Conservation (phyloP, 2,329 filamentous ascomycete species). For the Leptoxyphium fumago region DNA sequence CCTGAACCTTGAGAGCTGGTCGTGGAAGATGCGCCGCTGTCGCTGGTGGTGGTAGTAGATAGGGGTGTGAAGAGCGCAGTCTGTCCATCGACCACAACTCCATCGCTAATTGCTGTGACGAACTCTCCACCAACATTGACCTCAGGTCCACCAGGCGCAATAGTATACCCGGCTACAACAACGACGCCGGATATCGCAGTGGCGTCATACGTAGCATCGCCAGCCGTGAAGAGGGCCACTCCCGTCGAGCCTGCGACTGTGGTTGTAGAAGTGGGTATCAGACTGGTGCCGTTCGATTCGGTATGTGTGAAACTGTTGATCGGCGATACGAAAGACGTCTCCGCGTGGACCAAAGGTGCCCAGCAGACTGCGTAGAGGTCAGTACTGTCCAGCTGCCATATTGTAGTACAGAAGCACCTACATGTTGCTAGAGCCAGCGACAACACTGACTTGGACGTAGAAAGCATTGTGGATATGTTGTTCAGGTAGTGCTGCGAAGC, state of each 20-base stretch:
- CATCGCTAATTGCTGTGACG: neutral
- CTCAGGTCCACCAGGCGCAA: neutral
- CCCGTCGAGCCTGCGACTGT: neutral
- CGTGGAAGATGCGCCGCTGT: neutral
- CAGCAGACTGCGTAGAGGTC: too few species aligned
- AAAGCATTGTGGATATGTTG: too few species aligned
- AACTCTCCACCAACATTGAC: neutral
- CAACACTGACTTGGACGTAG: too few species aligned
- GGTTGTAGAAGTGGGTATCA: neutral
- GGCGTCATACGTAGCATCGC: neutral
- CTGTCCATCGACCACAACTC: conserved; percentile 23
- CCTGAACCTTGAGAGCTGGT: neutral
- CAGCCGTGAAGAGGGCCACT: neutral
- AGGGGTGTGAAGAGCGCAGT: neutral
- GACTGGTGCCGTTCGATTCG: neutral
- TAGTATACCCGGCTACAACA: neutral
- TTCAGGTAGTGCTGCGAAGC: too few species aligned
- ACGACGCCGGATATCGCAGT: neutral
- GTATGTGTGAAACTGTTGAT: neutral
- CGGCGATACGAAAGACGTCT: neutral
- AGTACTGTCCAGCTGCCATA: too few species aligned
- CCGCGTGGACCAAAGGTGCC: too few species aligned
- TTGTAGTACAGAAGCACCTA: too few species aligned
- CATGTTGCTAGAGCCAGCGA: too few species aligned
- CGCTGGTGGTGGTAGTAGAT: neutral